phyloP scores from a whole-genome alignment of 768 basidiomycete genomes.

The Leucosporidium scottii region DNA sequence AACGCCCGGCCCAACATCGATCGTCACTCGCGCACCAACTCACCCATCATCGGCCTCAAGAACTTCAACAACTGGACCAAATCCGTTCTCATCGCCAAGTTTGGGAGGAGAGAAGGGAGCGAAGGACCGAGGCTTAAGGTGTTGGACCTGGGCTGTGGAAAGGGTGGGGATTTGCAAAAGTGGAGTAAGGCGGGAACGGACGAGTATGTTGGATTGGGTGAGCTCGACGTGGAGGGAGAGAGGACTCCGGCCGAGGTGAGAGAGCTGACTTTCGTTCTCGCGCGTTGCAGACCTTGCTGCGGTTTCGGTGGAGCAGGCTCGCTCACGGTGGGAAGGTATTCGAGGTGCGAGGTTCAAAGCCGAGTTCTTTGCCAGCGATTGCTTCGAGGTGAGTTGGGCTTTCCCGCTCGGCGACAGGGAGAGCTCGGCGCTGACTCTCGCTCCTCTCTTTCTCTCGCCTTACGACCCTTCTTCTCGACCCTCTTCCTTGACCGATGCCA shows the following conservation, averaged over 20 bases:
- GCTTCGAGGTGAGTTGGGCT: constrained; percentile 54
- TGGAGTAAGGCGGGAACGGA: constrained; percentile 80
- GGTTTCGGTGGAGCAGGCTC: constrained; percentile 83
- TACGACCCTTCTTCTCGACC: too few species aligned
- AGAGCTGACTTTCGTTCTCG: neutral
- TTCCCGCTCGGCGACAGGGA: neutral
- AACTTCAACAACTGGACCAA: constrained; percentile 99
- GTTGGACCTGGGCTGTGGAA: constrained; percentile 96
- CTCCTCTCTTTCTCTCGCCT: neutral
- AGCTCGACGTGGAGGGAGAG: constrained; percentile 34
- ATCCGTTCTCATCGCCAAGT: constrained; percentile 86
- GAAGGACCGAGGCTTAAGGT: constrained; percentile 46
- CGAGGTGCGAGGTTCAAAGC: constrained; percentile 61
- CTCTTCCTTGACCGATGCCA: too few species aligned
- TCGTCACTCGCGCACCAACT: constrained; percentile 69
- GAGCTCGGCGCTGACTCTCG: neutral
- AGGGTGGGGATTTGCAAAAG: constrained; percentile 93
- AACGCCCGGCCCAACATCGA: constrained; percentile 90
- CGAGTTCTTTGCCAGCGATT: constrained; percentile 76
- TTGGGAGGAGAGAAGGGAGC: constrained; percentile 39
- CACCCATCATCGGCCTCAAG: constrained; percentile 93
- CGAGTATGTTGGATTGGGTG: constrained; percentile 76
- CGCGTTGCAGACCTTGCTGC: constrained; percentile 59
- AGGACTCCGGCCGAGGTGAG: neutral
- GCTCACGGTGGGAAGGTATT: constrained; percentile 55